Base-by-base conservation (phyloP, 2,329 filamentous ascomycete species). In the Exophiala xenobiotica region DNA sequence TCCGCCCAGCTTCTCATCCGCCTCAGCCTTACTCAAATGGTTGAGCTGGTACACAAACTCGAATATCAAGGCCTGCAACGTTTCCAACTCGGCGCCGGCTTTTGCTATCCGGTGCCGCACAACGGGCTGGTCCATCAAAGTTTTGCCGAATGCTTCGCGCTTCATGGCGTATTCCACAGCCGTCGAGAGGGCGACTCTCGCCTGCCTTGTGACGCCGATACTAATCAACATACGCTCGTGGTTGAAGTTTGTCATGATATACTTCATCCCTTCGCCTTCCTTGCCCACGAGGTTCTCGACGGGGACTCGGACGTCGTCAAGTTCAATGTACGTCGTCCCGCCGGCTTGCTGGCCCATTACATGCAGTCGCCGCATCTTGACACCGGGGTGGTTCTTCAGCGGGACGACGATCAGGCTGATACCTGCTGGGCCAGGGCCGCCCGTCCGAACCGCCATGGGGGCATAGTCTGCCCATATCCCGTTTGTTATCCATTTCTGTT, bases 401-500 rank as follows among this genome's bases (percentile, higher is more conserved):
- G 86, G 86, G 0, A 90, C 83, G 0, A 88, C 73, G 1, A 90
- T 63, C 60, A 89, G 73, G 0, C 81, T 85, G 3, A 90, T 72
- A 0, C 86, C 86, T 0, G 66, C 63, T 0, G 82, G 71, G 0
- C 83, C 83, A 0, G 80, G 77, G 0, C 81, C 83, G 0, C 81
- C 77, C 0, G 81, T 90, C 22, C 86, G 78, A 1, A 90, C 86
- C 0, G 86, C 87, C 82, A 88, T 88, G 29, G 77, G 79, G 3
- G 79, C 75, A 61, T 81, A 83, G 51, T 88, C 80, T 3, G 79
- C 74, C 84, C 83, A 88, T 50, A 88, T 81, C 4, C 82, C 86
- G 62, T 86, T 87, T 0, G 84, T 87, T 63, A 88, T 87, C 86
- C 87, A 90, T 70, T 90, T 89, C n/a, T n/a, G n/a, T n/a, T n/a